Evolutionary conservation across 1,284 basidiomycete genomes (phyloP).

Genomic region (Cutaneotrichosporon sp.): DNA sequence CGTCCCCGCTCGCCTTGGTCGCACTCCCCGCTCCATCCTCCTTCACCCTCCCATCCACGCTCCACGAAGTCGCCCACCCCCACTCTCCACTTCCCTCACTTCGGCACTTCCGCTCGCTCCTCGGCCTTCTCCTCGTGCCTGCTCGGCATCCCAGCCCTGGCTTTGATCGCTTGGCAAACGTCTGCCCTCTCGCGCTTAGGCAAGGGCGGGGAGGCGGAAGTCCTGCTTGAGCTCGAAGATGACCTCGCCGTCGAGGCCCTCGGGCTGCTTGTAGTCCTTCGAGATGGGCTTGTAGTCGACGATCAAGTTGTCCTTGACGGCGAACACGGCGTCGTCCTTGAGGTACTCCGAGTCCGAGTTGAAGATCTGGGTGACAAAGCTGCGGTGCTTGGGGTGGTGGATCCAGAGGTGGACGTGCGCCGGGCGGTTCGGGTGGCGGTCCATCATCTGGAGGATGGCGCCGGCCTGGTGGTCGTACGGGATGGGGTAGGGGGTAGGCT

Average conservation of each 20-base stretch:
- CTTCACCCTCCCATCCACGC: no score
- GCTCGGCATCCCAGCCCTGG: no score
- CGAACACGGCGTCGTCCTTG: constrained; percentile 53
- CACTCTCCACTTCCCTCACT: no score
- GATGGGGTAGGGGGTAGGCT: constrained; percentile 53
- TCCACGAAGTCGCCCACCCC: no score
- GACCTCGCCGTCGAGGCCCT: constrained; percentile 21
- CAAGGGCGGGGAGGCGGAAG: constrained; percentile 24
- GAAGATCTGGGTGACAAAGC: constrained; percentile 48
- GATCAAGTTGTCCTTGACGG: constrained; percentile 45
- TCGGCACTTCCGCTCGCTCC: no score
- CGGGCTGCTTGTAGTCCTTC: constrained; percentile 12
- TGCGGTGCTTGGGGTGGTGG: constrained; percentile 36
- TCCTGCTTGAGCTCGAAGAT: constrained; percentile 32
- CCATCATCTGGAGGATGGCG: constrained; percentile 46
- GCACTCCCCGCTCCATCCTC: no score
- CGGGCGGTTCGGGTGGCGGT: constrained; percentile 50
- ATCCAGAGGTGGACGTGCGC: constrained; percentile 52
- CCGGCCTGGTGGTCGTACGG: constrained; percentile 52
- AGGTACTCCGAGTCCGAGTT: constrained; percentile 50
- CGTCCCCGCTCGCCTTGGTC: no score
- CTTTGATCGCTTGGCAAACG: no score
- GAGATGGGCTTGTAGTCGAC: constrained; percentile 32
- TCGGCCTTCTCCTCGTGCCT: no score
- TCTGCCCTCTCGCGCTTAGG: no score